Conservation (phyloP, 2,329 filamentous ascomycete genomes). For the Davidsoniella virescens region DNA sequence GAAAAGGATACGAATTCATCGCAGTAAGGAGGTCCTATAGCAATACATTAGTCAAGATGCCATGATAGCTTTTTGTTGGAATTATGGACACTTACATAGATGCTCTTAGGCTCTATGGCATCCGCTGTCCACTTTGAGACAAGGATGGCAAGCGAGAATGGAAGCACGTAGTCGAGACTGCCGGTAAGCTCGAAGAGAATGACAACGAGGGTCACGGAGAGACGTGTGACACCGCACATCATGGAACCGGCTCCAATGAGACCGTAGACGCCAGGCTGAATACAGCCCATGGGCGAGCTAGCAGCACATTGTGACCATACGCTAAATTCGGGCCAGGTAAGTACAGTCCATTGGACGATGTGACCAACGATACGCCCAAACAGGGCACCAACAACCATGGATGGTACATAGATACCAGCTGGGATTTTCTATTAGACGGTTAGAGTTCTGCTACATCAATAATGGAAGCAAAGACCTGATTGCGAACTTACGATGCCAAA, state of each 20-base stretch:
- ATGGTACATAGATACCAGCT: conserved; percentile 92
- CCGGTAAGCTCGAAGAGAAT: conserved; percentile 94
- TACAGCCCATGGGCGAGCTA: conserved; percentile 59
- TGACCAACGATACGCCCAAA: conserved; percentile 83
- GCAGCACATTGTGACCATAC: conserved; percentile 62
- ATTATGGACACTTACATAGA: conserved; percentile 47
- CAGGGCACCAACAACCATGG: conserved; percentile 93
- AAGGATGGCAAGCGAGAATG: conserved; percentile 80
- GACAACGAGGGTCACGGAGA: conserved; percentile 85
- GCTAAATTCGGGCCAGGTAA: conserved; percentile 52
- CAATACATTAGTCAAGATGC: conserved; percentile 5
- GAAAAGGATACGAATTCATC: conserved; percentile 93
- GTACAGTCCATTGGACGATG: conserved; percentile 62
- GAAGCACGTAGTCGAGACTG: conserved; percentile 84
- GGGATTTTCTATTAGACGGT: conserved; percentile 53
- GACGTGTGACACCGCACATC: conserved; percentile 90
- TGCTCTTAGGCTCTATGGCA: conserved; percentile 82
- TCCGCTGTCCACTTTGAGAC: conserved; percentile 98
- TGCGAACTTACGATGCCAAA: conserved; percentile 58
- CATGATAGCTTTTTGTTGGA: neutral
- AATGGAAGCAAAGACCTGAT: no score
- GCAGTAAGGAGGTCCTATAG: conserved; percentile 71
- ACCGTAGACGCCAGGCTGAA: conserved; percentile 93
- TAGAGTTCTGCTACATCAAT: no score
- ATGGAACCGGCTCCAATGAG: conserved; percentile 88